Conservation (phyloP, 805 yeast species). For the Yamadazyma philogaea region DNA sequence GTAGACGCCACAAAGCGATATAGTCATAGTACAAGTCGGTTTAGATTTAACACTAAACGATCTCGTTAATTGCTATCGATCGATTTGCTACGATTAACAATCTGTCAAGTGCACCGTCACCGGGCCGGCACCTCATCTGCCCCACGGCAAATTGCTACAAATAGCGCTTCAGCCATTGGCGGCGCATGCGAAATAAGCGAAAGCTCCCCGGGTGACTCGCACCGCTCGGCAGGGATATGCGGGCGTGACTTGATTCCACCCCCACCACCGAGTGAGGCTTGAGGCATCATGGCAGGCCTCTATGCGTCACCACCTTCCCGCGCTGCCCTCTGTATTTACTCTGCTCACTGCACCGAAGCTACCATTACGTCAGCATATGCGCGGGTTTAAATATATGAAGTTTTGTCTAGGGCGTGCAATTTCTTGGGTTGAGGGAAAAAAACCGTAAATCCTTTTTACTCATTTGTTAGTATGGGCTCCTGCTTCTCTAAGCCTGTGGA, state of each 20-base stretch:
- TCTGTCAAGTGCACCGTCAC: not conserved
- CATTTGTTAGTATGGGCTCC: slow-evolving; percentile 6
- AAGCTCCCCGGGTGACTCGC: not conserved
- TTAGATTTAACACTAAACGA: too few relatives aligned
- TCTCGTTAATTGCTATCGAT: not conserved
- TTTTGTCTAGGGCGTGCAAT: not conserved
- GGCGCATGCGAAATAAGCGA: too few relatives aligned
- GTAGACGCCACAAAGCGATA: too few relatives aligned
- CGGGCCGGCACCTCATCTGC: not conserved
- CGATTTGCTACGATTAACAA: not conserved
- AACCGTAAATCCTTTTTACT: not conserved
- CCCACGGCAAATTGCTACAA: not conserved
- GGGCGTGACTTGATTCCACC: not conserved
- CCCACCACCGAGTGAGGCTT: not conserved
- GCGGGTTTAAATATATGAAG: not conserved
- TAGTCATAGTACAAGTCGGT: too few relatives aligned
- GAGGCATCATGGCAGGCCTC: too few relatives aligned
- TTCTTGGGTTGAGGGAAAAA: not conserved
- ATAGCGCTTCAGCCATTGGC: not conserved
- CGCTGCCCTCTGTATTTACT: not conserved
- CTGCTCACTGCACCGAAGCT: slow-evolving; percentile 2
- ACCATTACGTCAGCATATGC: slow-evolving; percentile 1
- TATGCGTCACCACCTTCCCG: too few relatives aligned
- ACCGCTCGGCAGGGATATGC: not conserved
- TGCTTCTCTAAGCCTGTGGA: slow-evolving; percentile 6